These are phyloP conservation scores for Platanthera zijinensis DNA, from an alignment of 106 monocot species.

Conservation along the genomic window DNA sequence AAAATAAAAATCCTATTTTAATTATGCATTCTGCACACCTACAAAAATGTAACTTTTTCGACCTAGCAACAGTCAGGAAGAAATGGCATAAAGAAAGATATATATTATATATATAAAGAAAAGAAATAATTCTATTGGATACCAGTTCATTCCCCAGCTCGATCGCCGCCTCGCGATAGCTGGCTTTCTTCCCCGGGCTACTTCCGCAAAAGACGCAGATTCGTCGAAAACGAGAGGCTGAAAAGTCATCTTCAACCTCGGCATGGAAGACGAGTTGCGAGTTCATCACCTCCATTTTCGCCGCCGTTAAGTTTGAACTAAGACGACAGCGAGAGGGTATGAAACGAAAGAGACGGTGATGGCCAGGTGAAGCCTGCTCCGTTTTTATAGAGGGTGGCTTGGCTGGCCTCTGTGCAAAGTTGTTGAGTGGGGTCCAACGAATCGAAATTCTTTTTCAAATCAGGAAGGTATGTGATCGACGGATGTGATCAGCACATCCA, in stretches of 20 bases:
- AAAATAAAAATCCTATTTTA: no score
- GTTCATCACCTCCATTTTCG: not conserved
- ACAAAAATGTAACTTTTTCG: no score
- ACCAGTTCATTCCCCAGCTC: constrained; percentile 81
- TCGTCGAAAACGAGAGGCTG: constrained; percentile 32
- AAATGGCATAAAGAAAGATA: no score
- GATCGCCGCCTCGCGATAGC: constrained; percentile 66
- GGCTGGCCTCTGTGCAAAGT: not conserved
- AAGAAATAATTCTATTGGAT: not conserved
- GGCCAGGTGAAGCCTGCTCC: not conserved
- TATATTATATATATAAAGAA: no score
- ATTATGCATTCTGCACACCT: no score
- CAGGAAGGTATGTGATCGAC: not conserved
- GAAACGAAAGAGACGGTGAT: not conserved
- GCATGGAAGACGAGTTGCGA: not conserved
- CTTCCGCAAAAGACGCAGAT: constrained; percentile 85
- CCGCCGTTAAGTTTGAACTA: not conserved
- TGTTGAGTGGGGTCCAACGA: not conserved
- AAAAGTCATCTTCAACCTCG: not conserved
- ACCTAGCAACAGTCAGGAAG: no score
- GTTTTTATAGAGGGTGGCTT: not conserved
- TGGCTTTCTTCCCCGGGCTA: constrained; percentile 46
- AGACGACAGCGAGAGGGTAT: not conserved
- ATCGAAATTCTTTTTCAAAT: not conserved
- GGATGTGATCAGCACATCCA: not conserved